phyloP scores from a whole-genome alignment of 1,284 basidiomycete genomes.

The Rhodotorula sp. region DNA sequence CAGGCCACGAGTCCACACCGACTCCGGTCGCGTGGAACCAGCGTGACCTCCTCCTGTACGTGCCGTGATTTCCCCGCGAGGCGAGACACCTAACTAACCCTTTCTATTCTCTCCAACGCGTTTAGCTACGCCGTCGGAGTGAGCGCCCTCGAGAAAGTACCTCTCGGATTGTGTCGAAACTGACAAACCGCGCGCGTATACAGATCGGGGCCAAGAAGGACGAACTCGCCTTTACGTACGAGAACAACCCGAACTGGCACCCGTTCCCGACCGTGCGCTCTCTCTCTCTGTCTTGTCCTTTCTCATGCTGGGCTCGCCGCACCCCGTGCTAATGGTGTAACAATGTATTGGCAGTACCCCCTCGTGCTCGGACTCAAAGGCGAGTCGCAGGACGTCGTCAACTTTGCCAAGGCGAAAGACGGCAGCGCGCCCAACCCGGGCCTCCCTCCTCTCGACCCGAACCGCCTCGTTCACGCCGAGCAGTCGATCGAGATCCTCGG shows the following conservation, averaged over 20 bases:
- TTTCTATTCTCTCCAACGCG: no score
- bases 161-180: no score
- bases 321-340: no score
- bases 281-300: not conserved
- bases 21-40: constrained; percentile 49
- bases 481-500: constrained; percentile 49
- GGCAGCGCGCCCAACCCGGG: constrained; percentile 29
- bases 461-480: constrained; percentile 50
- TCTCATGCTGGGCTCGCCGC: no score
- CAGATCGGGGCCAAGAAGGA: constrained; percentile 46
- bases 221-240: constrained; percentile 48
- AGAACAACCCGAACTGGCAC: constrained; percentile 46
- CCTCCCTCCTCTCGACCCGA: constrained; percentile 47
- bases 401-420: constrained; percentile 44
- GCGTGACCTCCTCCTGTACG: constrained; percentile 47
- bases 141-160: not conserved
- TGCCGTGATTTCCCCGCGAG: not conserved
- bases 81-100: no score
- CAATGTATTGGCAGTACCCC: constrained; percentile 40
- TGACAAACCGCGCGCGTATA: not conserved
- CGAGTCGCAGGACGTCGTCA: constrained; percentile 43
- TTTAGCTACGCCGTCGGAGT: constrained; percentile 8
- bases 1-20: constrained; percentile 45
- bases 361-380: constrained; percentile 46
- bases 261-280: constrained; percentile 21